These are phyloP conservation scores for Boletus reticulatus DNA, from an alignment of 768 basidiomycete species.

Conservation along the genomic window DNA sequence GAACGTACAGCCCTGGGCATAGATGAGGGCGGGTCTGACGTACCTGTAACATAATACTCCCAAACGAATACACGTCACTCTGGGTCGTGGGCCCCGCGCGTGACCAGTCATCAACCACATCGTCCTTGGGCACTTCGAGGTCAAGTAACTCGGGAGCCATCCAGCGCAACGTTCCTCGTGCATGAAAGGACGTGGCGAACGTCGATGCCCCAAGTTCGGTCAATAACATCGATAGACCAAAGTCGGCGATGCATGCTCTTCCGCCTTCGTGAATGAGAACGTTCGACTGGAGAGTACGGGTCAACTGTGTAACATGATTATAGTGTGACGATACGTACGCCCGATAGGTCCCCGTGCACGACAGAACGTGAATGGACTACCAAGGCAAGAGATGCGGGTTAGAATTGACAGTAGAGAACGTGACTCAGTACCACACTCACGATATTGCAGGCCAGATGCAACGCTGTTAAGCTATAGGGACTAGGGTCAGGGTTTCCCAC, in stretches of 20 bases:
- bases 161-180: slow-evolving; percentile 6
- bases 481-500: not conserved
- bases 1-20: not conserved
- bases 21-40: not conserved
- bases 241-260: too few species aligned
- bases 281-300: too few species aligned
- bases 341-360: too few species aligned
- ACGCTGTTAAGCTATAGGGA: slow-evolving; percentile 7
- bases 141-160: slow-evolving; percentile 12
- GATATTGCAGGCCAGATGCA: too few species aligned
- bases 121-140: slow-evolving; percentile 1
- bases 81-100: not conserved
- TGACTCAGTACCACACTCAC: too few species aligned
- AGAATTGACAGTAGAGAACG: too few species aligned
- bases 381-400: too few species aligned
- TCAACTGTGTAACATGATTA: too few species aligned
- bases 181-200: slow-evolving; percentile 18
- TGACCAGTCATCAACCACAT: not conserved
- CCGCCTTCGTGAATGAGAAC: too few species aligned
- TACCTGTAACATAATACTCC: slow-evolving; percentile 11
- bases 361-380: too few species aligned
- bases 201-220: not conserved
- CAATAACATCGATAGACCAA: too few species aligned
- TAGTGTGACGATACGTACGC: too few species aligned
- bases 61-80: slow-evolving; percentile 2